Base-by-base conservation (phyloP, 306 rosid species). In the Corylus avellana region DNA sequence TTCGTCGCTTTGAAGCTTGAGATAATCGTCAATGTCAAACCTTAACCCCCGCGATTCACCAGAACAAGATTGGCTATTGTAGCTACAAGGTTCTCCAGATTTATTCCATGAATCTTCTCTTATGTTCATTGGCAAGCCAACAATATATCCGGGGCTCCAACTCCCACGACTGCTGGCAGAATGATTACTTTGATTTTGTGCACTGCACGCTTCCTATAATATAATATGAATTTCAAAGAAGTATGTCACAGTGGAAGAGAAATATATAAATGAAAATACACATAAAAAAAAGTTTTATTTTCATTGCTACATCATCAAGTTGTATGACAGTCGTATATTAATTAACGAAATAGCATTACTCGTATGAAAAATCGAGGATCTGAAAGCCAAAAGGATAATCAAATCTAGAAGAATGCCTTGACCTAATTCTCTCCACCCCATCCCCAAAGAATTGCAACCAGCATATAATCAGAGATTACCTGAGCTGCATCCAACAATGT, bases 141-240 rank as follows among this genome's bases (percentile, higher is more conserved):
- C 83, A 2, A 78, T 18, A 54, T 76, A 78, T 70, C 86, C 86
- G 1, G 94, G 96, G 86, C 96, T 91, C 94, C 97, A 96, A 83
- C 99, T 96, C 76, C 99, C 99, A 3, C 78, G 90, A 78, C 98
- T 93, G 80, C 97, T 91, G 53, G 75, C 88, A 18, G 96, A 88
- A 59, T 16, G 80, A 84, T 74, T 89, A 55, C 84, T 73, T 78
- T 35, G 90, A 75, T 87, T 89, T 49, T 79, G 85, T 0, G 75
- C 39, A 74, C 80, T 87, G 42, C 11, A 48, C 50, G 29, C 70
- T 71, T 82, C 96, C 97, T 95, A 72, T 4, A 13, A 80, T 95
- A 72, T 4, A 13, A 80, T 69, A 79, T 18, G 75, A 59, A 81
- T 80, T 71, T 78, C 58, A 42, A 61, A 47, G 70, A 73, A 61